These are phyloP conservation scores for Escallonia herrerae DNA, from an alignment of 129 eudicot genomes.

Conservation along the genomic window DNA sequence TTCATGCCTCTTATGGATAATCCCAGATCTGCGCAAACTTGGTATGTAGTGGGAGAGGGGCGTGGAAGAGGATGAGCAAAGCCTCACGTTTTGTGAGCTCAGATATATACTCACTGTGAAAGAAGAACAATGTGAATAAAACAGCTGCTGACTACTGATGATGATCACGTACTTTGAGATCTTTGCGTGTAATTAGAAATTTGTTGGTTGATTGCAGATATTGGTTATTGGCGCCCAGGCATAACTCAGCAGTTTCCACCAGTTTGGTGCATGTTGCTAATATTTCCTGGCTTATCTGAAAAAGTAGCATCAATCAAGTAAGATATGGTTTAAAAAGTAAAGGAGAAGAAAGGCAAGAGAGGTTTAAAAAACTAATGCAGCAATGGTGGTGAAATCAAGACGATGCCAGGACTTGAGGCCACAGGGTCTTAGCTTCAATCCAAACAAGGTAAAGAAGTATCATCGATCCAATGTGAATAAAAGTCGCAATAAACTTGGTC, in stretches of 20 bases:
- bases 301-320: background rate
- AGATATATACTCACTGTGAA: no score
- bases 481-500: no score
- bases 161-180: conserved; percentile 8
- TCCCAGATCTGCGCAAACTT: no score
- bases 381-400: background rate
- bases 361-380: background rate
- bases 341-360: background rate
- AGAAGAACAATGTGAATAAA: no score
- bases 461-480: no score
- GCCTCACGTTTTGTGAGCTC: no score
- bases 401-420: no score
- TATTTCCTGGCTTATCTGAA: conserved; percentile 31
- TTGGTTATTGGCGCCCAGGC: conserved; percentile 42
- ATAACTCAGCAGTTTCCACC: conserved; percentile 53
- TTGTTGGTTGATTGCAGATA: conserved; percentile 43
- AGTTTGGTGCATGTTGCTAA: conserved; percentile 44
- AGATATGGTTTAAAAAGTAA: background rate
- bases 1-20: no score
- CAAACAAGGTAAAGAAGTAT: no score
- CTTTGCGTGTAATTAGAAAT: conserved; percentile 26
- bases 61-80: no score
- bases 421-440: no score
- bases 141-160: conserved; percentile 1
- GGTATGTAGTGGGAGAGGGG: no score